Conservation (phyloP, 495 filamentous ascomycete genomes). For the Elasticomyces elasticus region DNA sequence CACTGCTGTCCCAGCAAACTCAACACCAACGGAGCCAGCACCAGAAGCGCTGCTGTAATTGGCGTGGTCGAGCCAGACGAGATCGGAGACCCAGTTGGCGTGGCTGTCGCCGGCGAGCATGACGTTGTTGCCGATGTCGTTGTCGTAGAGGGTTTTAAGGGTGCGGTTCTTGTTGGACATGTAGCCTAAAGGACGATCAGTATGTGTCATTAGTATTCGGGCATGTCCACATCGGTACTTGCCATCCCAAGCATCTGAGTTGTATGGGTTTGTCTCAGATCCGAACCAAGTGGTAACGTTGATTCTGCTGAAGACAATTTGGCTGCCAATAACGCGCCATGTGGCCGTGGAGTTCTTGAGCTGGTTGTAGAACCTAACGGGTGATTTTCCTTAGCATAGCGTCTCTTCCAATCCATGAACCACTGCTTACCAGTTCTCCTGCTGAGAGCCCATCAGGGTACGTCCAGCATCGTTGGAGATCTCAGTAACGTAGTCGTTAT, state of each 20-base stretch:
- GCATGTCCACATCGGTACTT: too few relatives aligned
- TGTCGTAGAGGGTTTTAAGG: slow-evolving; percentile 32
- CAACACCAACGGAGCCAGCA: slow-evolving; percentile 49
- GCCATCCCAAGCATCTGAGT: slow-evolving; percentile 53
- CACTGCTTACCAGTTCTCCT: slow-evolving; percentile 59
- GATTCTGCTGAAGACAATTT: slow-evolving; percentile 52
- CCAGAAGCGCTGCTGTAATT: slow-evolving; percentile 48
- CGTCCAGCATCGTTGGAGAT: slow-evolving; percentile 48
- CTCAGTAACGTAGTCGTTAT: slow-evolving; percentile 42
- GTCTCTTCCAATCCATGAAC: too few relatives aligned
- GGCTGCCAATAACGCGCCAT: slow-evolving; percentile 57
- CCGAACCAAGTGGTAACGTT: slow-evolving; percentile 36
- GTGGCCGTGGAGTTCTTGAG: slow-evolving; percentile 43
- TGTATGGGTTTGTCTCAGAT: slow-evolving; percentile 36
- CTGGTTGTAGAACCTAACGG: slow-evolving; percentile 50
- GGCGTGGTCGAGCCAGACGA: slow-evolving; percentile 47
- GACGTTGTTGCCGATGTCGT: slow-evolving; percentile 54
- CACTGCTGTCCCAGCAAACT: slow-evolving; percentile 56
- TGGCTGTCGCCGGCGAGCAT: slow-evolving; percentile 56
- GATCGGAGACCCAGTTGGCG: slow-evolving; percentile 52
- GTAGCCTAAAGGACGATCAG: too few relatives aligned
- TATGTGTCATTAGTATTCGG: too few relatives aligned
- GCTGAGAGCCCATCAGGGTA: slow-evolving; percentile 52
- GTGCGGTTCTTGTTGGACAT: slow-evolving; percentile 52
- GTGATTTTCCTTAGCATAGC: too few relatives aligned